Evolutionary conservation across 257 asterid species (phyloP).

Genomic region (Solanum pinnatisectum): DNA sequence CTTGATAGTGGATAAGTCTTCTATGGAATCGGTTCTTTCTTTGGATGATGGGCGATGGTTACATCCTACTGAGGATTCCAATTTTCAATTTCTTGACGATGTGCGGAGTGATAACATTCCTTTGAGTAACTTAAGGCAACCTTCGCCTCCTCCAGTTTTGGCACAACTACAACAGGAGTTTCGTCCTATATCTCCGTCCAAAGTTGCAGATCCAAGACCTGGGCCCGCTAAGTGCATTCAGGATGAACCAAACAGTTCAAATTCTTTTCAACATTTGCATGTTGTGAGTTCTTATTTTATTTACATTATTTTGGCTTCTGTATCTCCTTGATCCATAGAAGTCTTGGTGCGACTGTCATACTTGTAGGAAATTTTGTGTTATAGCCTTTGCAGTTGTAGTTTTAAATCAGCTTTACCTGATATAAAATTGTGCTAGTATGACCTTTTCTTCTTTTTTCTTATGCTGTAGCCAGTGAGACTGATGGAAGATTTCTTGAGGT

Average conservation of each 20-base stretch:
- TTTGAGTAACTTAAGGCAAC: constrained; percentile 60
- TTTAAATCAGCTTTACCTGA: neutral
- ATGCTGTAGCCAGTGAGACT: constrained; percentile 72
- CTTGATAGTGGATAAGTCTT: constrained; percentile 33
- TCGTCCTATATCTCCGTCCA: constrained; percentile 67
- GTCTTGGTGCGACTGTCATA: neutral
- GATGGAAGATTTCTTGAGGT: constrained; percentile 81
- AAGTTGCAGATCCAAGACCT: constrained; percentile 95
- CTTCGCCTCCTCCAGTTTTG: constrained; percentile 91
- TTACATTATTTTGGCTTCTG: neutral
- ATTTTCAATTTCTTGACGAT: constrained; percentile 28
- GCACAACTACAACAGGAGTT: constrained; percentile 63
- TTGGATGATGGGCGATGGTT: constrained; percentile 87
- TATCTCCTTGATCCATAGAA: neutral
- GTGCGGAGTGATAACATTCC: constrained; percentile 37
- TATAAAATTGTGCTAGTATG: constrained; percentile 6
- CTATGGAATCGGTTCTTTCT: constrained; percentile 74
- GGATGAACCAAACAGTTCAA: constrained; percentile 47
- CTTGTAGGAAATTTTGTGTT: neutral
- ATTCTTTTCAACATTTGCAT: constrained; percentile 78
- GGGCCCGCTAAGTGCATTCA: constrained; percentile 62
- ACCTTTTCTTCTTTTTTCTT: constrained; percentile 9
- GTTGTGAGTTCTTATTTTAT: constrained; percentile 53
- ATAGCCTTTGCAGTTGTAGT: neutral
- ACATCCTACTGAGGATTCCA: constrained; percentile 38